Base-by-base conservation (phyloP, 2,329 filamentous ascomycete genomes). In the Aspergillus sp. region DNA sequence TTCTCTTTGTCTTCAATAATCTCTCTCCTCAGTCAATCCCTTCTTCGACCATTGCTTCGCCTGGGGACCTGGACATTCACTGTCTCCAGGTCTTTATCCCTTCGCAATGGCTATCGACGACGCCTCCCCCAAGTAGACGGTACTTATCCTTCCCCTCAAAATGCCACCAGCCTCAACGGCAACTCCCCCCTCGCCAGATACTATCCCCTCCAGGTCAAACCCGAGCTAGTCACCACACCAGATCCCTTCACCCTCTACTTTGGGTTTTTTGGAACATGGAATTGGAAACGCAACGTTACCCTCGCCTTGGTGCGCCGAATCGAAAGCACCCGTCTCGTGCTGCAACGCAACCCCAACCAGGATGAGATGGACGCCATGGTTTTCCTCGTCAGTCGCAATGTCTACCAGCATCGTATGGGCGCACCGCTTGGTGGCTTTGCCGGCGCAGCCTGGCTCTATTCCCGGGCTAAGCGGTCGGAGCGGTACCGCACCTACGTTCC, bases 321-420 rank as follows among this genome's bases (percentile, higher is more conserved):
- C 2, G 55, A 59, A 11, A 49, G 51, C 8, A 45, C 42, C 11
- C 52, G 52, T 13, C 46, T 56, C 12, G 7, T 59, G 5, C 44
- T 59, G 1, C 52, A 57, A 27, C 59, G 65, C 7, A 19, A 43
- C 6, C 55, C 56, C 3, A 65, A 61, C 2, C 65, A 68, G 43
- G 54, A 59, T 7, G 65, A 68, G 41, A 37, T 66, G 19, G 64
- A 68, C 46, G 58, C 57, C 13, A 51, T 64, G 31, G 53, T 60
- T 13, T 44, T 48, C n/a, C 46, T 52, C 34, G 33, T 40, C 38
- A 54, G 58, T 19, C 47, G 40, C 3, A 26, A 34, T 28, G n/a
- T 59, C 2, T 59, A 62, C 46, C 39, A 54, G 31, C 27, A 40
- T n/a, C 49, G 55, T 8, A 35, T 50, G 5, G 60, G 55, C 2